phyloP scores from a whole-genome alignment of 805 yeast genomes.

The Yamadazyma akitaensis region DNA sequence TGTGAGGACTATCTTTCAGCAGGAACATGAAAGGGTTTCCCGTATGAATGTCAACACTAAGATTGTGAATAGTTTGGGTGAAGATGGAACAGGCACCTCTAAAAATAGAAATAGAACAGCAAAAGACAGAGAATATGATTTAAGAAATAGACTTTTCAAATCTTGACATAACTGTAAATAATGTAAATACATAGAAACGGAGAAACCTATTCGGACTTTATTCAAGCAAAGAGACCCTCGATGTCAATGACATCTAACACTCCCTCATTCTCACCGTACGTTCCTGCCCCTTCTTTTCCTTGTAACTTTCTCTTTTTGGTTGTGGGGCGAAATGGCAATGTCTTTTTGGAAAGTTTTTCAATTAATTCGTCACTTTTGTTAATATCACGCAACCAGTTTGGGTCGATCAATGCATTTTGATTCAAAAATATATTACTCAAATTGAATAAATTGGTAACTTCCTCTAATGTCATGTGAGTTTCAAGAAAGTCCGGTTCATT shows the following conservation, averaged over 20 bases:
- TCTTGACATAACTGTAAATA: slow-evolving; percentile 15
- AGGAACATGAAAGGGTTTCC: slow-evolving; percentile 28
- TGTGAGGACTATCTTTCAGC: slow-evolving; percentile 20
- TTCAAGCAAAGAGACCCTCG: slow-evolving; percentile 12
- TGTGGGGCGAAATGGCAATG: slow-evolving; percentile 8
- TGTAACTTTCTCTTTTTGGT: not conserved
- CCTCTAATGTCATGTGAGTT: slow-evolving; percentile 16
- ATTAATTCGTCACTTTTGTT: slow-evolving; percentile 14
- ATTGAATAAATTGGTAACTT: slow-evolving; percentile 29
- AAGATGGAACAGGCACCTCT: slow-evolving; percentile 34
- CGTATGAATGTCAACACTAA: slow-evolving; percentile 26
- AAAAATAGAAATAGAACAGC: slow-evolving; percentile 41
- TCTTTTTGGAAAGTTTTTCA: slow-evolving; percentile 19
- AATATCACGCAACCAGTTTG: slow-evolving; percentile 18
- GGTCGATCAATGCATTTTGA: slow-evolving; percentile 12
- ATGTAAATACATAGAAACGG: not conserved
- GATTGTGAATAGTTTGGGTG: slow-evolving; percentile 34
- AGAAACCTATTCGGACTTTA: not conserved
- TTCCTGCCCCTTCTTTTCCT: slow-evolving; percentile 20
- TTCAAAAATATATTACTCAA: slow-evolving; percentile 21
- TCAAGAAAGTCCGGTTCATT: slow-evolving; percentile 24
- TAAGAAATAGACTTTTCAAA: slow-evolving; percentile 37
- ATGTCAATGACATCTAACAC: slow-evolving; percentile 22
- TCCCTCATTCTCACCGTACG: slow-evolving; percentile 16
- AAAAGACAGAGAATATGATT: slow-evolving; percentile 41